Evolutionary conservation across 2,329 filamentous ascomycete genomes (phyloP).

Genomic region (Chaetomiaceae sp.): DNA sequence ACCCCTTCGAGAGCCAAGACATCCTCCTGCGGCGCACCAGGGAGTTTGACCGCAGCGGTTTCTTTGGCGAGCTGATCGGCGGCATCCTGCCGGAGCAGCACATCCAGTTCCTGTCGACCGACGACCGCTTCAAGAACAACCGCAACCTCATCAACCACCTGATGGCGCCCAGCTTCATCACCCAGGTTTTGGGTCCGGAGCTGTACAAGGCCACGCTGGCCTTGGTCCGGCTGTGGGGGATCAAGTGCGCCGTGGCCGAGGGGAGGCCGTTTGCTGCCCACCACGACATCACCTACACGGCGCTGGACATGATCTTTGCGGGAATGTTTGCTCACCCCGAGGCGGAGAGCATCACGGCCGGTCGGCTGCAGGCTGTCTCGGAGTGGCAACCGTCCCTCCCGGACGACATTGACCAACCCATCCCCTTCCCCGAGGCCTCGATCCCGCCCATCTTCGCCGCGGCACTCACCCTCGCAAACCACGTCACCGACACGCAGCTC

Average conservation of each 20-base stretch:
- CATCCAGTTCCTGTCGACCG: constrained; percentile 30
- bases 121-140: constrained; percentile 32
- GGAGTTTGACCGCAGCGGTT: constrained; percentile 41
- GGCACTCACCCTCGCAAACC: constrained; percentile 29
- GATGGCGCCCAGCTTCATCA: constrained; percentile 36
- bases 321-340: constrained; percentile 30
- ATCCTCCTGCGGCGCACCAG: constrained; percentile 39
- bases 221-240: constrained; percentile 34
- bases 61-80: constrained; percentile 31
- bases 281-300: constrained; percentile 31
- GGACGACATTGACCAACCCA: constrained; percentile 19
- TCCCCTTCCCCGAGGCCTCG: constrained; percentile 25
- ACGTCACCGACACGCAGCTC: constrained; percentile 29
- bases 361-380: background rate
- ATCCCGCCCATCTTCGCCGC: constrained; percentile 27
- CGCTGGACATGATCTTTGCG: constrained; percentile 32
- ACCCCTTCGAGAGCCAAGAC: constrained; percentile 41
- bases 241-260: constrained; percentile 31
- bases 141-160: constrained; percentile 36
- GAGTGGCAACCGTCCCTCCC: background rate
- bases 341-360: constrained; percentile 25
- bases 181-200: constrained; percentile 32
- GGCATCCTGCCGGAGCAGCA: constrained; percentile 34
- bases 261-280: constrained; percentile 31
- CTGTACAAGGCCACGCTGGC: constrained; percentile 31